Evolutionary conservation across 164 flowering plant genomes (phyloP).

Genomic region (Tetracentron sinense): DNA sequence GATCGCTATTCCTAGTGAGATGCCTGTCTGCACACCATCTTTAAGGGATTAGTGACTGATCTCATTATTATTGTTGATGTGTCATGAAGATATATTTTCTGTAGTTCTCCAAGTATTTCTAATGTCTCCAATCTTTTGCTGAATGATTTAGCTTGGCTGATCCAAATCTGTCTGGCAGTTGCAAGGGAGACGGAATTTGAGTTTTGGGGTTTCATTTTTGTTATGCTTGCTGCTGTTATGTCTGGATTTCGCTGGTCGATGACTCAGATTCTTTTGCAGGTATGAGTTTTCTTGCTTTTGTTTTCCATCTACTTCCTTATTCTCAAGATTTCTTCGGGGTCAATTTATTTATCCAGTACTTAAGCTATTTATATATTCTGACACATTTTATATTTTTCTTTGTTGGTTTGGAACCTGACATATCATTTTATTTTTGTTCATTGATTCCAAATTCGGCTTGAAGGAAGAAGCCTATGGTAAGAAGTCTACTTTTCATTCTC

Average conservation of each 20-base stretch:
- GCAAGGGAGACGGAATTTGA: constrained; percentile 95
- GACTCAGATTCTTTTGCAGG: constrained; percentile 99
- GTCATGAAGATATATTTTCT: background rate
- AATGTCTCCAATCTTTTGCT: constrained; percentile 2
- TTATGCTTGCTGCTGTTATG: constrained; percentile 98
- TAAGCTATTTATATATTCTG: background rate
- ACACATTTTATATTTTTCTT: too few species aligned
- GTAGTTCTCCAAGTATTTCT: background rate
- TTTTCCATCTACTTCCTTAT: constrained; percentile 3
- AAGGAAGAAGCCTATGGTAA: constrained; percentile 95
- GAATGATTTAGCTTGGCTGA: background rate
- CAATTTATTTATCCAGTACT: background rate
- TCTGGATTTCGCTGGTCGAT: constrained; percentile 99
- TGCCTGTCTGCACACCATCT: too few species aligned
- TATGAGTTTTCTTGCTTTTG: constrained; percentile 18
- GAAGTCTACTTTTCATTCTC: constrained; percentile 20
- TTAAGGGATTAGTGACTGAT: too few species aligned
- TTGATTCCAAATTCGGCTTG: constrained; percentile 24
- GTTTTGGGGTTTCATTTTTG: constrained; percentile 92
- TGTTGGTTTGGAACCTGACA: constrained; percentile 24
- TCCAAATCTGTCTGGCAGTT: constrained; percentile 44
- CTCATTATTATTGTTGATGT: too few species aligned
- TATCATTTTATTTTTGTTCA: constrained; percentile 27
- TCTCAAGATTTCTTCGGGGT: constrained; percentile 6
- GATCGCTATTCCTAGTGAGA: too few species aligned